Base-by-base conservation (phyloP, 164 flowering plant species). In the Magnolia kwangsiensis region DNA sequence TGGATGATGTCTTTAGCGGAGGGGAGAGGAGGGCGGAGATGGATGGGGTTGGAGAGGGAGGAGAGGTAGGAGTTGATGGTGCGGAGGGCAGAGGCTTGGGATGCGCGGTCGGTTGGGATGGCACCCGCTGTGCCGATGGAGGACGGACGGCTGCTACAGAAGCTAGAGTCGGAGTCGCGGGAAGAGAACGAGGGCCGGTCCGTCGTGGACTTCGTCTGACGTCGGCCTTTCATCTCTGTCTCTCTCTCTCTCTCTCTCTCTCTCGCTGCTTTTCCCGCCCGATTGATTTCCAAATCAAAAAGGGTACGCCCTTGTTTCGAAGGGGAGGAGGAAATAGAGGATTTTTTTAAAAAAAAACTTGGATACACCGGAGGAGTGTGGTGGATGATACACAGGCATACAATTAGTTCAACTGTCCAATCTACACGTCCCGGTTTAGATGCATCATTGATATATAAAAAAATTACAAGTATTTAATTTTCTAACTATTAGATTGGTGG, bases 151-250 rank as follows among this genome's bases (percentile, higher is more conserved):
- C 84, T 84, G 86, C 91, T 87, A 77, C 82, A 76, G 79, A 79
- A 80, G 78, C 91, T 90, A 23, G 90, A 89, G 76, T 88, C 93
- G 69, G 92, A 89, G 82, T 89, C 92, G 63, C 92, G 89, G 82
- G 51, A n/a, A 18, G 67, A 5, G 59, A 37, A 7, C 29, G 67
- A 61, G 7, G 61, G 71, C 5, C 76, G 76, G 4, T 74, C 20
- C 55, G 69, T 14, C 51, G 10, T 18, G 24, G 75, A 69, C 9
- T 73, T 73, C 29, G 68, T 49, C 67, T 31, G 68, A 16, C 75
- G 69, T n/a, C 75, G 51, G 10, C 55, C 50, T 45, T 73, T 73
- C 75, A 73, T 73, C 31, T 66, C 20, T 63, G 23, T 63, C 65
- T 7, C 13, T 58, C 16, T 58, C 19, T 58, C 65, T 63, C 65